phyloP scores from a whole-genome alignment of 148 eudicot species.

The Salicornia ramosissima region DNA sequence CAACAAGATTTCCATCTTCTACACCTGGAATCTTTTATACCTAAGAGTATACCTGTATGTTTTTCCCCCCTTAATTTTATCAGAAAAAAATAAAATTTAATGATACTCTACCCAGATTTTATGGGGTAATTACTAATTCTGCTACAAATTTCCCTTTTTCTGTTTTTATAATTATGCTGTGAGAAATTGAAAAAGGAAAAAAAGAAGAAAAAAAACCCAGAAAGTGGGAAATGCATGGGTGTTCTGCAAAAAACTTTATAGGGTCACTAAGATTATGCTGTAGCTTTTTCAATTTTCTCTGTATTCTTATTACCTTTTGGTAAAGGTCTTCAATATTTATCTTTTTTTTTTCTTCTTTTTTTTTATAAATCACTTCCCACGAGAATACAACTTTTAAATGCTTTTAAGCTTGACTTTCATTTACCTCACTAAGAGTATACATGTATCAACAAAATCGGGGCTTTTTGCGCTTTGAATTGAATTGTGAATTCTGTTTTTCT shows the following conservation, averaged over 20 bases:
- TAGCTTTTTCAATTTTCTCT: neutral
- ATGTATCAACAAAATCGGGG: too few species aligned
- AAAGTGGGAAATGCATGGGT: slow-evolving; percentile 20
- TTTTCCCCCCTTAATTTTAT: neutral
- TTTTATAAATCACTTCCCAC: slow-evolving; percentile 19
- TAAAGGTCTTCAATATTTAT: too few species aligned
- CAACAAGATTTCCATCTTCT: slow-evolving; percentile 35
- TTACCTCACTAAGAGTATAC: slow-evolving; percentile 25
- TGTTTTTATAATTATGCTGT: too few species aligned
- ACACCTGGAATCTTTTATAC: slow-evolving; percentile 38
- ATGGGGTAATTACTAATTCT: neutral
- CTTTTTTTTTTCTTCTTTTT: neutral
- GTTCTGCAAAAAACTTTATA: slow-evolving; percentile 25
- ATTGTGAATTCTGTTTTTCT: neutral
- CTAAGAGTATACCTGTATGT: slow-evolving; percentile 55
- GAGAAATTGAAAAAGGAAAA: too few species aligned
- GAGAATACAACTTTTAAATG: slow-evolving; percentile 28
- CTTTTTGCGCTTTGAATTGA: neutral
- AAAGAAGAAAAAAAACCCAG: neutral
- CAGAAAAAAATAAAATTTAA: neutral
- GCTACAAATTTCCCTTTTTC: too few species aligned
- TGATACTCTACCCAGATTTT: neutral
- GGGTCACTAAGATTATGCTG: neutral
- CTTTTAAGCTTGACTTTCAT: slow-evolving; percentile 30
- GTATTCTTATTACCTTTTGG: neutral